Evolutionary conservation across 768 basidiomycete species (phyloP).

Genomic region (Phlebiopsis flavidoalba): DNA sequence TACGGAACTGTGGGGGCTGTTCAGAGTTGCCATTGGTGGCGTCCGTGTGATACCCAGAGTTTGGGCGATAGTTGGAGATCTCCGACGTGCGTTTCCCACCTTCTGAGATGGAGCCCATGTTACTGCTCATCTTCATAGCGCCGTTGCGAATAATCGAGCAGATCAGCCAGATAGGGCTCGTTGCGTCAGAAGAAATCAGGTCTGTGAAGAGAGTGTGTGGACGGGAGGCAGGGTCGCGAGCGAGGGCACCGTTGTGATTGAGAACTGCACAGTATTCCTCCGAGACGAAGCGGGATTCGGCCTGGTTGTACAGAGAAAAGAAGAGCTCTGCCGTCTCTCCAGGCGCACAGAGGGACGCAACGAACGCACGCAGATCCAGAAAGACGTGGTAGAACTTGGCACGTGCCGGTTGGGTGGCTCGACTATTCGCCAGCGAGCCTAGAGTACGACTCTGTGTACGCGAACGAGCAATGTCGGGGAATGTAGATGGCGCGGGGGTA

Average conservation of each 20-base stretch:
- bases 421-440: constrained; percentile 28
- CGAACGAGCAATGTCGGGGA: constrained; percentile 48
- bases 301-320: constrained; percentile 89
- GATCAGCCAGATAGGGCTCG: constrained; percentile 83
- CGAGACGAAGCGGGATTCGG: constrained; percentile 80
- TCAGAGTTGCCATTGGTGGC: constrained; percentile 22
- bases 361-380: constrained; percentile 87
- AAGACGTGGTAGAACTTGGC: constrained; percentile 86
- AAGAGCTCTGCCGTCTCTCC: constrained; percentile 92
- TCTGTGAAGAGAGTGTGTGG: constrained; percentile 89
- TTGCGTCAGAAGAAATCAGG: constrained; percentile 79
- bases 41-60: neutral
- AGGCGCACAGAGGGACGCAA: constrained; percentile 83
- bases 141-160: constrained; percentile 90
- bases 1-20: constrained; percentile 50
- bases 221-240: constrained; percentile 69
- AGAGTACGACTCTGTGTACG: constrained; percentile 26
- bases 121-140: constrained; percentile 67
- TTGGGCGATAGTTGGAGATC: constrained; percentile 29
- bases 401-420: constrained; percentile 11
- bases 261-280: constrained; percentile 90
- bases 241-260: constrained; percentile 85
- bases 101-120: constrained; percentile 39
- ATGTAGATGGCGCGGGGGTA: constrained; percentile 61
- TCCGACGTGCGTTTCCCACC: constrained; percentile 56